Base-by-base conservation (phyloP, 2,329 filamentous ascomycete genomes). In the Myriosclerotinia scirpicola region DNA sequence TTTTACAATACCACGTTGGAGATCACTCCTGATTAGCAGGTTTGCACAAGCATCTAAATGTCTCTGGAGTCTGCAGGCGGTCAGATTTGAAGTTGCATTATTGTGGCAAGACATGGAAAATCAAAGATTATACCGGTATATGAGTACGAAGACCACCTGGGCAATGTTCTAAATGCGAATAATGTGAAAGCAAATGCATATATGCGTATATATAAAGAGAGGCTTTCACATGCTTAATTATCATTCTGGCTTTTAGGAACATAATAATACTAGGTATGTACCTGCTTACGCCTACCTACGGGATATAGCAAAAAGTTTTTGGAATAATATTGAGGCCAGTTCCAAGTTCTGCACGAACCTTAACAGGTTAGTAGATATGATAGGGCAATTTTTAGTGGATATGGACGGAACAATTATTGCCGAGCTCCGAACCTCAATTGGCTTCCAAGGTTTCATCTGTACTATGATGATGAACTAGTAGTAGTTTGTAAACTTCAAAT, bases 11-110 rank as follows among this genome's bases (percentile, higher is more conserved):
- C 30, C 42, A 34, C 30, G 20, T 36, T 48, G 20, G 38, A 60
- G 30, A 60, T 48, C 44, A 60, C 30, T 60, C 34, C 56, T 36
- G 20, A 30, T 60, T 50, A 30, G 56, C 14, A 38, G 30, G 42
- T 60, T 58, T 42, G 54, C 30, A 50, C 20, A 22, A 38, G 2
- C 56, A 26, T 26, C 26, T 26, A 26, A 26, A 26, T 26, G 26
- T 26, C 44, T 60, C 26, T 60, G 11, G 20, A 17, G 3, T 56
- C 22, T 56, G 54, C 54, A 50, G 46, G 17, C 26, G 26, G 26
- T 26, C 26, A 26, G 26, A 26, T 26, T 26, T 26, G 26, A 38
- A 54, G 38, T 40, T 40, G 7, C 38, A 26, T 26, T 26, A 48
- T 48, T 11, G 44, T n/a, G 54, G 40, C 54, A 58, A 30, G 15